phyloP scores from a whole-genome alignment of 2,329 filamentous ascomycete genomes.

The Aspergillus ochraceus region DNA sequence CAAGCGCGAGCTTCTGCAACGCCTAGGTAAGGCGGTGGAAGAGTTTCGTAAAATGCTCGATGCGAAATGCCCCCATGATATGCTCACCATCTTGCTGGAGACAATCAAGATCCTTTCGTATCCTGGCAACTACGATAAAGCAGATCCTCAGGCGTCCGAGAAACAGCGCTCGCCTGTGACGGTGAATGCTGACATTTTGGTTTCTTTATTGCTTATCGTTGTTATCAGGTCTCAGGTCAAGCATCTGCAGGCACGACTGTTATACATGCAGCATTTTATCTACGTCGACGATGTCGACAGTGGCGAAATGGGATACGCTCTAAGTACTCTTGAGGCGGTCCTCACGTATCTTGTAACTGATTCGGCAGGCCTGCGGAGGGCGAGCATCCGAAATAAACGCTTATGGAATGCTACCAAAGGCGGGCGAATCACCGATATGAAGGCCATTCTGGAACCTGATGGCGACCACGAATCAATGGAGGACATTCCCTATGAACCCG shows the following conservation, averaged over 20 bases:
- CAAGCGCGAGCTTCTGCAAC: constrained; percentile 77
- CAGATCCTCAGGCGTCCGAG: constrained; percentile 47
- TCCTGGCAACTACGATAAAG: constrained; percentile 48
- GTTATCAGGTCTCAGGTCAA: constrained; percentile 88
- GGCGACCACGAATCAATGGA: constrained; percentile 43
- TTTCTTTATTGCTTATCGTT: constrained; percentile 86
- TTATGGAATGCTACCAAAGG: constrained; percentile 82
- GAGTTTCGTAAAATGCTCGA: constrained; percentile 83
- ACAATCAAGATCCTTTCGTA: constrained; percentile 83
- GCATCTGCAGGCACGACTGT: constrained; percentile 80
- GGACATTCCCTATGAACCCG: constrained; percentile 42
- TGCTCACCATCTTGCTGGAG: constrained; percentile 76
- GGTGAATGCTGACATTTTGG: constrained; percentile 85
- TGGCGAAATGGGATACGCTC: constrained; percentile 90
- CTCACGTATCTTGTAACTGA: constrained; percentile 82
- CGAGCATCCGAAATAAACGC: constrained; percentile 80
- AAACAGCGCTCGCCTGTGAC: constrained; percentile 59
- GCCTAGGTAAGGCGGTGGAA: constrained; percentile 76
- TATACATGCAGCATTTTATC: constrained; percentile 97
- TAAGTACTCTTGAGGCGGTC: constrained; percentile 95
- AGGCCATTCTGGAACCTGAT: constrained; percentile 74
- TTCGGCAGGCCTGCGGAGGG: constrained; percentile 76
- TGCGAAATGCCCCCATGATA: constrained; percentile 80
- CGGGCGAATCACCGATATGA: constrained; percentile 75
- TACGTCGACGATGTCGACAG: constrained; percentile 97